Base-by-base conservation (phyloP, 2,329 filamentous ascomycete species). In the Didymella segeticola region DNA sequence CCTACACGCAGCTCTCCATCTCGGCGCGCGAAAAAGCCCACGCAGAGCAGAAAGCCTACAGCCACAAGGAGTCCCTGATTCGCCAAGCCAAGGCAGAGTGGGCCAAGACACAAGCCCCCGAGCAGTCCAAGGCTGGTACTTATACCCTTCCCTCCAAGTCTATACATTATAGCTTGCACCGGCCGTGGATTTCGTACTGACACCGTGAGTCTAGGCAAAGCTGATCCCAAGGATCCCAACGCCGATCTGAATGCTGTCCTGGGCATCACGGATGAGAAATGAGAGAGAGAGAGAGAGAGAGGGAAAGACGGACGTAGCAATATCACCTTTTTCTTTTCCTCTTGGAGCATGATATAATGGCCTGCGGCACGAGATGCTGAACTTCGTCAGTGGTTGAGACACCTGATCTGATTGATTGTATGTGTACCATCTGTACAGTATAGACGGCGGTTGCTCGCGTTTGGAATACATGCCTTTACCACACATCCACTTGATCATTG, bases 41-140 rank as follows among this genome's bases (percentile, higher is more conserved):
- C 85, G 88, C 69, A 84, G 86, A 69, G 60, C 81, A 96, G 78
- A 86, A 86, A 74, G 91, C 96, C 77, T 98, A 93, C 77, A 84
- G 93, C 75, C 89, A 91, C 80, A 96, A 98, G 85, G 85, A 92
- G 80, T 86, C 87, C 68, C 83, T 98, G 83, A 98, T 99, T 82
- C 82, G 89, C 71, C 85, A 96, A 80, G 95, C 95, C 65, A 97
- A 96, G 86, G 86, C 87, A 56, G 93, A 95, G 79, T 99, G 88
- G 79, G 83, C 85, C 70, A 95, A 89, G 86, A 90, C 89, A 83
- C 88, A 85, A 56, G 56, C 70, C 23, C 58, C 64, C 53, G 68
- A 66, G 59, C 62, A 68, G 60, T 60, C 69, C 48, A 69, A 69
- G 54, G 69, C 59, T 51, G 68, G 69, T 73, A 66, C 56, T 67